Percentiles rank a stretch among this genome's conserved stretches.
phyloP scores from a whole-genome alignment of 208 protist genomes.

The Leishmania amazonensis region DNA sequence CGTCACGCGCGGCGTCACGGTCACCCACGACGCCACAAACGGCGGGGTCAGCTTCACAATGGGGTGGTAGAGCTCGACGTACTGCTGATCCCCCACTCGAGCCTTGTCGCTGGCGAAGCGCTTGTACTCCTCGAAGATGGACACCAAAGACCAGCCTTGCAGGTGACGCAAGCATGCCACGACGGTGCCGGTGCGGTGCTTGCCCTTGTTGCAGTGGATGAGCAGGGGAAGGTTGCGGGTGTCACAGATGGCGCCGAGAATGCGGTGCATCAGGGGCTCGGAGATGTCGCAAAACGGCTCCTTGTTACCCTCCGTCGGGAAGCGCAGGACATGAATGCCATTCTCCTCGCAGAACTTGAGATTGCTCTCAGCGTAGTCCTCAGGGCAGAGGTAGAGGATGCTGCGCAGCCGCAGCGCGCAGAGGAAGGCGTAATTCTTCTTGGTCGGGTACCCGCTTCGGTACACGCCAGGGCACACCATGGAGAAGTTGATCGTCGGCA shows the following conservation, averaged over 20 bases:
- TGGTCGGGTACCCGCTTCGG: slow-evolving; percentile 95
- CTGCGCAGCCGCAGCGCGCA: slow-evolving; percentile 93
- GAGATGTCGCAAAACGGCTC: slow-evolving; percentile 98
- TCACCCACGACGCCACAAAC: slow-evolving; percentile 73
- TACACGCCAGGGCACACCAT: slow-evolving; percentile 97
- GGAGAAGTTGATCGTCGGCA: slow-evolving; percentile 94
- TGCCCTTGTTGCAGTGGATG: slow-evolving; percentile 98
- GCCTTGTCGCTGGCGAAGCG: slow-evolving; percentile 95
- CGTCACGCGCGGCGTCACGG: slow-evolving; percentile 41
- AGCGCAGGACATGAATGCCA: slow-evolving; percentile 84
- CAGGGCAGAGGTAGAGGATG: slow-evolving; percentile 95
- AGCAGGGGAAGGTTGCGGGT: slow-evolving; percentile 95
- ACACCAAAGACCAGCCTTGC: slow-evolving; percentile 96
- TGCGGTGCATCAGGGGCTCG: slow-evolving; percentile 89
- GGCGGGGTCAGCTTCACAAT: slow-evolving; percentile 64
- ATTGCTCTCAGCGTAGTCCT: slow-evolving; percentile 94
- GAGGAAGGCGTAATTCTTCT: slow-evolving; percentile 97
- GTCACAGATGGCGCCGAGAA: slow-evolving; percentile 84
- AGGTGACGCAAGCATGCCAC: slow-evolving; percentile 92
- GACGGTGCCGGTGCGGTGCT: slow-evolving; percentile 96
- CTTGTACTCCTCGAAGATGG: slow-evolving; percentile 97
- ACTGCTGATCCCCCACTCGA: slow-evolving; percentile 95
- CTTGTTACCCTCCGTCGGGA: slow-evolving; percentile 97
- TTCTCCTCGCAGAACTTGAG: slow-evolving; percentile 93
- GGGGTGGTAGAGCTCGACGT: slow-evolving; percentile 97